A percentile compares a stretch with the other conserved stretches of the same genome.
phyloP scores from a whole-genome alignment of 768 basidiomycete species.

The Russula earlei region DNA sequence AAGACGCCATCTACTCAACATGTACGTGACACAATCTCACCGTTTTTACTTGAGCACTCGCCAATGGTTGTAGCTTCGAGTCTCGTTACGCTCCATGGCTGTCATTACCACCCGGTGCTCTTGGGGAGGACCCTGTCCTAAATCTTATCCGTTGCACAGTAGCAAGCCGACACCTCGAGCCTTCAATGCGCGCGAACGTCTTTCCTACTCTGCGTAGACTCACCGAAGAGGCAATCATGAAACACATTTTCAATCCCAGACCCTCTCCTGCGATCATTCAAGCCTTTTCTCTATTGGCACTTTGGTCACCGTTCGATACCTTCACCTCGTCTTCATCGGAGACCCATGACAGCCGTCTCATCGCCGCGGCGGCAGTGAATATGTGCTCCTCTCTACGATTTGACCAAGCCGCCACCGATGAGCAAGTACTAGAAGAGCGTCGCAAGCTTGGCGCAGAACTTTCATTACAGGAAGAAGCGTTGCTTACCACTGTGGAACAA shows the following conservation, averaged over 20 bases:
- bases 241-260: slow-evolving; percentile 34
- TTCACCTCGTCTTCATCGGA: slow-evolving; percentile 21
- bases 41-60: not conserved
- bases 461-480: not conserved
- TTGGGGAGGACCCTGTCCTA: slow-evolving; percentile 29
- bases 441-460: slow-evolving; percentile 3
- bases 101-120: slow-evolving; percentile 28
- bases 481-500: not conserved
- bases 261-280: slow-evolving; percentile 35
- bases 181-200: slow-evolving; percentile 28
- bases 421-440: slow-evolving; percentile 8
- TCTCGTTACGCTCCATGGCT: slow-evolving; percentile 38
- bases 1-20: slow-evolving; percentile 6
- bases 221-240: slow-evolving; percentile 32
- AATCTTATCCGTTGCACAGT: slow-evolving; percentile 39
- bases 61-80: slow-evolving; percentile 30
- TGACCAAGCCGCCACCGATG: slow-evolving; percentile 12
- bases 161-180: slow-evolving; percentile 36
- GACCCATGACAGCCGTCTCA: slow-evolving; percentile 32
- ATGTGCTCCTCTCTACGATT: slow-evolving; percentile 40
- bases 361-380: slow-evolving; percentile 35
- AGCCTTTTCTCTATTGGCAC: slow-evolving; percentile 33
- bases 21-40: slow-evolving; percentile 6
- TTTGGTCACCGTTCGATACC: slow-evolving; percentile 36
- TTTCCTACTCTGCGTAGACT: slow-evolving; percentile 34